Conservation (phyloP, 2,329 filamentous ascomycete species). For the Pseudogymnoascus sp. region DNA sequence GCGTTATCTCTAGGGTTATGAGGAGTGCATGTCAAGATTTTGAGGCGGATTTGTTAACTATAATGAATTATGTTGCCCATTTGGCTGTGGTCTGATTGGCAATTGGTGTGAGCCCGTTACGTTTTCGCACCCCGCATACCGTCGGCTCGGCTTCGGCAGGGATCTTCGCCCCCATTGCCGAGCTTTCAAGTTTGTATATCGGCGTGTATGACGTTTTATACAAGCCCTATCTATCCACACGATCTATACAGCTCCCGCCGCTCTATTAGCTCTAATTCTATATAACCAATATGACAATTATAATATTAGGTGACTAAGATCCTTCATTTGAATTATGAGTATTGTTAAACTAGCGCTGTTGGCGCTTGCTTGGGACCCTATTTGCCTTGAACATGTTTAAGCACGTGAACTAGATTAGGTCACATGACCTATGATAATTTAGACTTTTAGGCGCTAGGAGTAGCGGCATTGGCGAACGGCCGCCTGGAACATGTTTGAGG, state of each 20-base stretch:
- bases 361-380: too few species aligned
- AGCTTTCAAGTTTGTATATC: background rate
- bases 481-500: background rate
- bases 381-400: too few species aligned
- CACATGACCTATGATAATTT: background rate
- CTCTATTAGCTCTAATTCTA: too few species aligned
- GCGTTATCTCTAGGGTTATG: background rate
- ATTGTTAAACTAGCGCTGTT: too few species aligned
- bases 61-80: background rate
- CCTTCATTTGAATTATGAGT: too few species aligned
- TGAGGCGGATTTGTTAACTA: background rate
- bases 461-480: background rate
- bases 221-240: background rate
- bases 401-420: too few species aligned
- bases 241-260: background rate
- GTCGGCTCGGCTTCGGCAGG: background rate
- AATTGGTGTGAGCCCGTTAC: background rate
- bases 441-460: background rate
- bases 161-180: background rate
- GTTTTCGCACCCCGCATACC: background rate
- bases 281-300: too few species aligned
- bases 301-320: too few species aligned
- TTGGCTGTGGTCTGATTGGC: background rate
- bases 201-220: background rate
- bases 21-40: slow-evolving; percentile 14